phyloP scores from a whole-genome alignment of 1,284 basidiomycete genomes.

The Sporisorium sorghi region DNA sequence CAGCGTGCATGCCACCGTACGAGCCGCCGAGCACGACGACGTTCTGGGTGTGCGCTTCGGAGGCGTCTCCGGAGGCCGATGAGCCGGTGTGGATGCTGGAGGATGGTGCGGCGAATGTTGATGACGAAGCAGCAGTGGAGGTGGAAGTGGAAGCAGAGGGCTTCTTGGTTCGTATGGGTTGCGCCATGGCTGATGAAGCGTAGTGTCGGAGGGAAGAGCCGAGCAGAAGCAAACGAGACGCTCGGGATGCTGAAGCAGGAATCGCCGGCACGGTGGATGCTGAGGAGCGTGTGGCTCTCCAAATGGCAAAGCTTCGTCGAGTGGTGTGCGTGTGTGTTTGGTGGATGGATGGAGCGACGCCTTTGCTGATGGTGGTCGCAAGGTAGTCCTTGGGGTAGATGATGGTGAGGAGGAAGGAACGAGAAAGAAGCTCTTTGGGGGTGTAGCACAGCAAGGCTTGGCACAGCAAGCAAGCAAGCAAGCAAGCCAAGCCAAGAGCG shows the following conservation, averaged over 20 bases:
- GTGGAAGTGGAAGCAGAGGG: constrained; percentile 11
- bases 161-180: constrained; percentile 35
- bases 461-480: too few relatives aligned
- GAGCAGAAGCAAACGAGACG: constrained; percentile 17
- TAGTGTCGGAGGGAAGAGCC: background rate
- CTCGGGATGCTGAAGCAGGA: constrained; percentile 6
- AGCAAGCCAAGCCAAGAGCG: too few relatives aligned
- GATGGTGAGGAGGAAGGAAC: too few relatives aligned
- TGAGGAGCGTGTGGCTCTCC: background rate
- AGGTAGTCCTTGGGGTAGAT: too few relatives aligned
- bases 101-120: constrained; percentile 12
- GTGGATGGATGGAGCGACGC: background rate
- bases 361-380: too few relatives aligned
- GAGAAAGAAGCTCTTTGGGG: too few relatives aligned
- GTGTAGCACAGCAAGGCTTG: too few relatives aligned
- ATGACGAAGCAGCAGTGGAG: constrained; percentile 9
- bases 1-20: constrained; percentile 72
- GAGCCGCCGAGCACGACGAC: constrained; percentile 29
- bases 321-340: too few relatives aligned
- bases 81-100: constrained; percentile 15
- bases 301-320: background rate
- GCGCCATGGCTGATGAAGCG: constrained; percentile 16
- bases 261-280: constrained; percentile 11
- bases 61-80: constrained; percentile 13
- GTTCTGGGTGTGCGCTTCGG: constrained; percentile 57